Base-by-base conservation (phyloP, 176 grass and related monocot genomes). In the Guadua angustifolia region DNA sequence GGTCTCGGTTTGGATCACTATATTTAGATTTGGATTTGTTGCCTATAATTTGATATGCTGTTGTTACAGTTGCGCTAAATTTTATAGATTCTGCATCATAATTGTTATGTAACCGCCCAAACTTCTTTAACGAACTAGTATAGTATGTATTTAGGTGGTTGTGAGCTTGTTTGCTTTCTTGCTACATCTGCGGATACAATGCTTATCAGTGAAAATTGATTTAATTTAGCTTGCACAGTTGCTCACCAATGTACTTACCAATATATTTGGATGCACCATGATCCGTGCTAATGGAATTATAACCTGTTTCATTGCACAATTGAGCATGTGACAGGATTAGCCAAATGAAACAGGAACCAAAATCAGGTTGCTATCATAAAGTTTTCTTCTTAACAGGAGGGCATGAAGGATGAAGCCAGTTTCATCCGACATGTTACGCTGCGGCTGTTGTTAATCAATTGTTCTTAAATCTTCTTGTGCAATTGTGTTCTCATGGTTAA, bases 141-240 rank as follows among this genome's bases (percentile, higher is more conserved):
- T 38, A 29, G 47, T 42, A 63, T 38, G 29, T 52, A 77, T 33
- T 88, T 78, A 78, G 55, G 33, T 84, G 10, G 24, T 11, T 53
- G 13, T 66, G 49, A 36, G 13, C 25, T 68, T 88, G 56, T 46
- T 77, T 45, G 26, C 76, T 71, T 66, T 36, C 36, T 88, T 65
- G 60, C 38, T 66, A 67, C 40, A 35, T 53, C 49, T 79, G 59
- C 81, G 18, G 10, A 67, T 21, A 62, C 66, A 81, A 70, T 62
- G 56, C 56, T 82, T 77, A 19, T 24, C 46, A 77, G 4, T 71
- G 46, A 7, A 46, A 47, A 64, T 65, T 1, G 44, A 8, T 73
- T 74, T 74, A 60, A 3, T 42, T 47, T 50, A 60, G 9, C 49
- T 47, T 86, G 36, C 44, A 0, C 2, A 15, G 25, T 51, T 63